Conservation (phyloP, 371 early-diverging fungal species). For the Mortierella sp. region DNA sequence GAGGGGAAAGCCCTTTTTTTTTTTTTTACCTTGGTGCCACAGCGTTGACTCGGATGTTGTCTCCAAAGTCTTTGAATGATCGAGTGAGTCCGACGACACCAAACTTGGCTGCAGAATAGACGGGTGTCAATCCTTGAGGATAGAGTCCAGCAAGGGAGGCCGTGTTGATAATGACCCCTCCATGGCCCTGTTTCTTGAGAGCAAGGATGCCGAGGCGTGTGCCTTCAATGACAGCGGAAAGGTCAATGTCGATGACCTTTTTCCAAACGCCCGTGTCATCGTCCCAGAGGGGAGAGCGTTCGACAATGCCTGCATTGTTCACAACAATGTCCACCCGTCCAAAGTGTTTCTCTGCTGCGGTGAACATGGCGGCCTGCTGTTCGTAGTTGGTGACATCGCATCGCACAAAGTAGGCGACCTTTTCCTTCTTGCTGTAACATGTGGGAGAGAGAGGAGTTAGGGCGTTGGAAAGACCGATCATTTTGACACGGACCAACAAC, state of each 20-base stretch:
- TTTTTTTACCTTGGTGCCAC: slow-evolving; percentile 69
- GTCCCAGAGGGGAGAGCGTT: slow-evolving; percentile 50
- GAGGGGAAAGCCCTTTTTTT: too few relatives aligned
- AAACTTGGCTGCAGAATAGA: slow-evolving; percentile 84
- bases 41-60: slow-evolving; percentile 76
- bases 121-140: slow-evolving; percentile 72
- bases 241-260: slow-evolving; percentile 70
- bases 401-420: slow-evolving; percentile 53
- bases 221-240: slow-evolving; percentile 70
- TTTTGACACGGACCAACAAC: too few relatives aligned
- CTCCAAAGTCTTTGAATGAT: slow-evolving; percentile 60
- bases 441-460: too few relatives aligned
- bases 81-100: slow-evolving; percentile 75
- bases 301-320: slow-evolving; percentile 74
- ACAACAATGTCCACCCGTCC: slow-evolving; percentile 68
- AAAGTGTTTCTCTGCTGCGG: slow-evolving; percentile 56
- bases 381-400: slow-evolving; percentile 69
- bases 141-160: slow-evolving; percentile 83
- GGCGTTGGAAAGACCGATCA: too few relatives aligned
- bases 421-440: slow-evolving; percentile 19
- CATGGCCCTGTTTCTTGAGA: slow-evolving; percentile 59
- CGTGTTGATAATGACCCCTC: slow-evolving; percentile 80
- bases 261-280: slow-evolving; percentile 59
- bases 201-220: slow-evolving; percentile 75
- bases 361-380: slow-evolving; percentile 59